phyloP scores from a whole-genome alignment of 164 flowering plant genomes.

The Dillenia turbinata region DNA sequence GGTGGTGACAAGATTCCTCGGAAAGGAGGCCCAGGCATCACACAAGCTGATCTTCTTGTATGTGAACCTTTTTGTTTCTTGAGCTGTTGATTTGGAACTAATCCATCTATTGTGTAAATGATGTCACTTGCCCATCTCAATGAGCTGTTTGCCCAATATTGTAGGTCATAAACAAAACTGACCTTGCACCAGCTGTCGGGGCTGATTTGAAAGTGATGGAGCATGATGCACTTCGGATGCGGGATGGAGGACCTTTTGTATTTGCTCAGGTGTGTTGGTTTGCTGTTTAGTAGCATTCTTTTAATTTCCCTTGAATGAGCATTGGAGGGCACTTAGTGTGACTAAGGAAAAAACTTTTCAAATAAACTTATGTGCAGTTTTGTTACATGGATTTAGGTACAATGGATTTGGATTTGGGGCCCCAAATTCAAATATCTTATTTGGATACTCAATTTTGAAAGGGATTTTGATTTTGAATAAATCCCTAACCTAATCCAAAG shows the following conservation, averaged over 20 bases:
- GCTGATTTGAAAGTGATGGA: conserved; percentile 93
- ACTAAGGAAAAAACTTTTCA: too few relatives aligned
- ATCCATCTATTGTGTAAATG: background rate
- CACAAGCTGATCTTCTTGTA: conserved; percentile 96
- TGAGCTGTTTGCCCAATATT: background rate
- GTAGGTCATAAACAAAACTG: conserved; percentile 96
- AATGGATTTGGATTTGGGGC: too few relatives aligned
- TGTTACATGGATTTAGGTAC: too few relatives aligned
- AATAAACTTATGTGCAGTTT: too few relatives aligned
- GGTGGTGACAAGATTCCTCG: conserved; percentile 97
- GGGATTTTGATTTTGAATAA: too few relatives aligned
- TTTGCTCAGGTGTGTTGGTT: conserved; percentile 74
- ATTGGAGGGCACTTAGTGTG: too few relatives aligned
- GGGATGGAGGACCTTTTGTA: conserved; percentile 97
- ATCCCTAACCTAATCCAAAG: too few relatives aligned
- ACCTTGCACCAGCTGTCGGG: conserved; percentile 91
- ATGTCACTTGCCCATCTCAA: conserved; percentile 1
- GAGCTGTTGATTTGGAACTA: conserved; percentile 1
- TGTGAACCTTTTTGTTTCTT: conserved; percentile 9
- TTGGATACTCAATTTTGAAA: too few relatives aligned
- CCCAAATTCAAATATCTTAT: too few relatives aligned
- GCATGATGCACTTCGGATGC: conserved; percentile 92
- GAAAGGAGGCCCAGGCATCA: conserved; percentile 98
- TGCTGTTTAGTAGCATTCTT: too few relatives aligned
- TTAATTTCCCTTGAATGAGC: too few relatives aligned